Conservation (phyloP, 352 stramenopile genomes). For the Halophytophthora polymorphica region DNA sequence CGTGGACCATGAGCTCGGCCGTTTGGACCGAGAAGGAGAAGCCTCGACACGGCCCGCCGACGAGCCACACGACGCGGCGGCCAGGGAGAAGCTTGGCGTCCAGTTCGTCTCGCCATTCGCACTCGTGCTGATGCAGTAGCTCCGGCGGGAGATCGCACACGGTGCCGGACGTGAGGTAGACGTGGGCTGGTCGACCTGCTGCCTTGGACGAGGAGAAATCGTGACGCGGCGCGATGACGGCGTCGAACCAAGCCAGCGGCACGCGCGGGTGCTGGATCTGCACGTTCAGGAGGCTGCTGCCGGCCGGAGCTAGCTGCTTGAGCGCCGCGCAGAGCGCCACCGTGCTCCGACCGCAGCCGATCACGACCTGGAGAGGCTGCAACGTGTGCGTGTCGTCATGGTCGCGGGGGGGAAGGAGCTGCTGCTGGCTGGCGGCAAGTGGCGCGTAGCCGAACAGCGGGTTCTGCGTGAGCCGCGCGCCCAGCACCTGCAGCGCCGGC, state of each 20-base stretch:
- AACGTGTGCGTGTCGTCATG: neutral
- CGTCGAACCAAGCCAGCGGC: constrained; percentile 51
- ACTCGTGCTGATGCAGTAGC: constrained; percentile 22
- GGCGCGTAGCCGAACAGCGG: constrained; percentile 50
- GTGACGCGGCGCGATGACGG: constrained; percentile 56
- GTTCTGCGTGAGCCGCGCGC: constrained; percentile 31
- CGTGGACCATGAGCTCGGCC: constrained; percentile 33
- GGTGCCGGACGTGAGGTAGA: constrained; percentile 54
- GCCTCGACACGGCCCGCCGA: constrained; percentile 64
- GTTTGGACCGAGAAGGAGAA: constrained; percentile 46
- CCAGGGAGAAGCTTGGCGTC: constrained; percentile 22
- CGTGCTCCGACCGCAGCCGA: constrained; percentile 67
- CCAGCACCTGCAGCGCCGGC: constrained; percentile 38
- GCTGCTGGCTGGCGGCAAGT: neutral
- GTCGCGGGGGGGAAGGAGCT: neutral
- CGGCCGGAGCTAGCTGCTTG: constrained; percentile 21
- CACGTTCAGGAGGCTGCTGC: constrained; percentile 48
- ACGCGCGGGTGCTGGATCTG: constrained; percentile 78
- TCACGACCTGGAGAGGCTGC: constrained; percentile 37
- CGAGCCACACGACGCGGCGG: constrained; percentile 42
- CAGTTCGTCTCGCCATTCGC: constrained; percentile 19
- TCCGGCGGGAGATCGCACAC: constrained; percentile 34
- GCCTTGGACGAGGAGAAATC: constrained; percentile 37
- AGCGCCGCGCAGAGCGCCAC: constrained; percentile 59
- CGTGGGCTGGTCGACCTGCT: constrained; percentile 15